Percentiles rank a stretch among this genome's conserved stretches.
These are phyloP conservation scores for Malassezia dermatis DNA, from an alignment of 1,284 basidiomycete genomes.

Conservation along the genomic window DNA sequence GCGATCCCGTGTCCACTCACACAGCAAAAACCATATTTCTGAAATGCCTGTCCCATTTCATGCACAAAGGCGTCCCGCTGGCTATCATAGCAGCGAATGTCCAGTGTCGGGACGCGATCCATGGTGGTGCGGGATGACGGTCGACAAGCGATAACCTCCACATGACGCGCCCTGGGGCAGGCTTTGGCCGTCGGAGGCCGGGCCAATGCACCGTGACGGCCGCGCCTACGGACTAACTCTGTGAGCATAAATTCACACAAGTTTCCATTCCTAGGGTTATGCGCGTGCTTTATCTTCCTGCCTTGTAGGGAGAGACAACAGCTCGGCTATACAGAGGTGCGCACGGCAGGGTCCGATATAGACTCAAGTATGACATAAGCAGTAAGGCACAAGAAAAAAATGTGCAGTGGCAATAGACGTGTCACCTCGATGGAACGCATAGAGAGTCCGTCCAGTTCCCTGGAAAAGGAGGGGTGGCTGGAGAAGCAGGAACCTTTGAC, in stretches of 20 bases:
- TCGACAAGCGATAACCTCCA: no score
- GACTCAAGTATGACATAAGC: not conserved
- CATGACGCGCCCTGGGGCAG: no score
- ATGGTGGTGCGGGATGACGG: not conserved
- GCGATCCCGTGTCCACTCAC: constrained; percentile 6
- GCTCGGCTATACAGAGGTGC: no score
- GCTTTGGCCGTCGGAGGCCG: no score
- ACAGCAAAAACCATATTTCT: constrained; percentile 5
- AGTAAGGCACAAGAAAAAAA: not conserved
- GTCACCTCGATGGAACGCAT: not conserved
- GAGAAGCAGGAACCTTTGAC: not conserved
- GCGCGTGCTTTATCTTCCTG: no score
- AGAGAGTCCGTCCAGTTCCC: not conserved
- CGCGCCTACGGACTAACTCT: no score
- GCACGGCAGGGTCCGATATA: not conserved
- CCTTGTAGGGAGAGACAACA: no score
- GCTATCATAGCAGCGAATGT: constrained; percentile 6
- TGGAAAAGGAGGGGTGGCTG: not conserved
- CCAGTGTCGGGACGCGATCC: not conserved
- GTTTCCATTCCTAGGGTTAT: no score
- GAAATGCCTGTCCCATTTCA: constrained; percentile 1
- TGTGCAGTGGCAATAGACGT: not conserved
- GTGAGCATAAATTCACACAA: no score
- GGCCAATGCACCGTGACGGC: no score
- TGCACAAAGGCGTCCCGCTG: constrained; percentile 4